Conservation (phyloP, 257 asterid species). For the Solanum appendiculatum region DNA sequence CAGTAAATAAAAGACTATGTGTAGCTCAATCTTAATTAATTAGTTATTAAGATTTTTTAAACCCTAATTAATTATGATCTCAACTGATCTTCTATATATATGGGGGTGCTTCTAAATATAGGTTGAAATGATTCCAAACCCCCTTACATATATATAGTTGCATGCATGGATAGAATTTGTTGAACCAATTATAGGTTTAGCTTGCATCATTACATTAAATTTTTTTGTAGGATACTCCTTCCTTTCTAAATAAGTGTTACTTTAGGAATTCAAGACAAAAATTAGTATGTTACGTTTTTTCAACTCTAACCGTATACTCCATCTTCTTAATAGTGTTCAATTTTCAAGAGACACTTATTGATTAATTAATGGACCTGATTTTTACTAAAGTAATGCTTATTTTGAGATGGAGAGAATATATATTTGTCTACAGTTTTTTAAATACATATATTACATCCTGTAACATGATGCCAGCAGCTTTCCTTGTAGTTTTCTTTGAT, state of each 20-base stretch:
- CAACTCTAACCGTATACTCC: background rate
- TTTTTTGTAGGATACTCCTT: background rate
- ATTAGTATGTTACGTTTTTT: background rate
- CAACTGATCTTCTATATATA: background rate
- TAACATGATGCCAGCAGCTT: background rate
- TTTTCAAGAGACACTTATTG: background rate
- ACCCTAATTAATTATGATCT: background rate
- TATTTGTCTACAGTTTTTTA: background rate
- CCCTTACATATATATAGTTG: background rate
- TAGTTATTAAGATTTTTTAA: background rate
- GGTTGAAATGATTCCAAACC: background rate
- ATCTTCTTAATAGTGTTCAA: background rate
- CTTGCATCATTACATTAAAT: background rate
- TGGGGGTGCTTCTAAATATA: background rate
- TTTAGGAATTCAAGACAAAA: background rate
- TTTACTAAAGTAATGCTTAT: background rate
- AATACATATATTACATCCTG: background rate
- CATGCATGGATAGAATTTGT: background rate
- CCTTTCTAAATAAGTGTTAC: background rate
- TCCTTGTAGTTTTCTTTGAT: background rate
- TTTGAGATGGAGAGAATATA: background rate
- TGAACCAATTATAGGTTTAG: background rate
- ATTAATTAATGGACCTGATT: background rate
- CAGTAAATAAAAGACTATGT: background rate
- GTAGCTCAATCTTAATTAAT: background rate